Evolutionary conservation across 768 basidiomycete species (phyloP).

Genomic region (Calvatia gigantea): DNA sequence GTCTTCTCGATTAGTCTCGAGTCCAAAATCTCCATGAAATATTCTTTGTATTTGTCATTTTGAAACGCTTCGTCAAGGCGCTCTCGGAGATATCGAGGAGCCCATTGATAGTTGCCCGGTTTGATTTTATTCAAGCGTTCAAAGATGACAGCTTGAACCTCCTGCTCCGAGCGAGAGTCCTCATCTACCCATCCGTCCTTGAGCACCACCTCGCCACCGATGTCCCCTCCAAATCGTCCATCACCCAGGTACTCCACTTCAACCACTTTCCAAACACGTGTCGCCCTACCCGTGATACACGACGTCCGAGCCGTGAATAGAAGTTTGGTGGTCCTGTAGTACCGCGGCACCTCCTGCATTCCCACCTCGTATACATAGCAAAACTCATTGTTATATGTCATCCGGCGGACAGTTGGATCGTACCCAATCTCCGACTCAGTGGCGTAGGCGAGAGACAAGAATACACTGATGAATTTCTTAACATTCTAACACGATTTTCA

Average conservation of each 20-base stretch:
- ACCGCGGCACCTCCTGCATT: not conserved
- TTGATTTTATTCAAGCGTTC: slow-evolving; percentile 2
- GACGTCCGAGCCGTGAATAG: not conserved
- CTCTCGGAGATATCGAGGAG: not conserved
- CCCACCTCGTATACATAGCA: not conserved
- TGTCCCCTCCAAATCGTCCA: not conserved
- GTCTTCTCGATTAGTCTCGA: not conserved
- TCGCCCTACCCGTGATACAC: slow-evolving; percentile 10
- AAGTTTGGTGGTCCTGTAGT: not conserved
- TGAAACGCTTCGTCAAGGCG: not conserved
- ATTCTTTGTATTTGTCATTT: not conserved
- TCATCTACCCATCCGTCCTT: slow-evolving; percentile 20
- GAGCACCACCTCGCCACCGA: slow-evolving; percentile 7
- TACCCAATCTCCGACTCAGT: slow-evolving; percentile 7
- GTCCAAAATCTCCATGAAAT: slow-evolving; percentile 2
- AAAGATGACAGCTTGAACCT: slow-evolving; percentile 17
- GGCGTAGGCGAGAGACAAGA: slow-evolving; percentile 7
- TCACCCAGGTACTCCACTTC: slow-evolving; percentile 5
- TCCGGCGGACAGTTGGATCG: slow-evolving; percentile 1
- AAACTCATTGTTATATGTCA: not conserved
- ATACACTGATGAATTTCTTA: not conserved
- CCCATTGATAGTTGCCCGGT: not conserved
- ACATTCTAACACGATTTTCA: not conserved
- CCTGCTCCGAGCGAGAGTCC: slow-evolving; percentile 7
- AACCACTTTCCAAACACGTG: slow-evolving; percentile 14